Evolutionary conservation across 805 yeast species (phyloP), one percentile per base, ranked within the genome.

Genomic region (Starmera pachycereana): DNA sequence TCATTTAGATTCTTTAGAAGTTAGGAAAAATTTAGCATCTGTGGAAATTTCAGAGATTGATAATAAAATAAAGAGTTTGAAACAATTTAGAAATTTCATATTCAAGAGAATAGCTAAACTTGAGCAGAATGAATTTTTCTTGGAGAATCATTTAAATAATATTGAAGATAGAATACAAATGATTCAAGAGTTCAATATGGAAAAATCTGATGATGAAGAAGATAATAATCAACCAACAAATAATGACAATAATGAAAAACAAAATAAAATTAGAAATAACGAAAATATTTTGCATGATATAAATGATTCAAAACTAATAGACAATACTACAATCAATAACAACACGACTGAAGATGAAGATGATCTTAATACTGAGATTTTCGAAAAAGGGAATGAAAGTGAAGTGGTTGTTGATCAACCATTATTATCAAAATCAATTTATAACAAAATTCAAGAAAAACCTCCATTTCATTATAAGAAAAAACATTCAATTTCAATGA

Each of bases 1-100:
- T 42, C 67, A 63, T 38, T 57, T 80, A 46, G 81, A 76, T 42
- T 56, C 74, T 13, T 55, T 78, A 42, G 81, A 77, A 45, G 68
- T 82, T 22, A 71, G 82, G 38, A 80, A 82, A 54, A 76, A 78
- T 16, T 56, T 80, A 32, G 76, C 85, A 0, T 69, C 83, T 1
- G 66, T 66, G 48, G 89, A 82, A 51, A 76, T 82, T 29, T 60
- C 65, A 38, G 89, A 78, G 40, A 64, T 82, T 30, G 90, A 82
- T 53, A 53, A 52, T 31, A 71, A 76, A 47, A 71, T 82, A 32
- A 65, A 68, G 35, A 68, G 66, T 47, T 52, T 81, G 34, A 72
- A 74, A 41, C 46, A 58, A 14, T 62, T 69, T 61, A 64, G 89
- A 37, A 66, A 69, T 40, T 49, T 68, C 12, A 72, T 78, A 28